A percentile compares a stretch with the other conserved stretches of the same genome.
Conservation (phyloP, 1,139 yeast species). For the Yamadazyma membranifaciens region DNA sequence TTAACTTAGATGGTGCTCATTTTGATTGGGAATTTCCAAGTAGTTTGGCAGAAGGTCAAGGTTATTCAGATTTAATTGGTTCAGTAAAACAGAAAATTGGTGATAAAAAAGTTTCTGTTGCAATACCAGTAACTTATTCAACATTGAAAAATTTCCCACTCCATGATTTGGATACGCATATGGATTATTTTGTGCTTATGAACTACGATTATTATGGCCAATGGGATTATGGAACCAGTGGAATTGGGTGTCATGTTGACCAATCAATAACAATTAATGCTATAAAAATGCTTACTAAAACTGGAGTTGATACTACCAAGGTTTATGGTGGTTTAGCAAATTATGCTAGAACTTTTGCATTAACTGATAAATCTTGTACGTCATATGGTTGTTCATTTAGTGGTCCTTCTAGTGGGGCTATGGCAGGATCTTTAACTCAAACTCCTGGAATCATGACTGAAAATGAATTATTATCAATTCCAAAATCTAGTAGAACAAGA, state of each 20-base stretch:
- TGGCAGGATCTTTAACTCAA: constrained; percentile 7
- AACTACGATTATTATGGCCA: constrained; percentile 18
- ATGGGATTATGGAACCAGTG: constrained; percentile 11
- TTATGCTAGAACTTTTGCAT: constrained; percentile 16
- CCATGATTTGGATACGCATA: constrained; percentile 14
- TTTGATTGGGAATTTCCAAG: constrained; percentile 24
- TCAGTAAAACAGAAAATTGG: constrained; percentile 14
- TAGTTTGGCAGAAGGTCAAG: constrained; percentile 13
- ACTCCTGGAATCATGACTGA: constrained; percentile 16
- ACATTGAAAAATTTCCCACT: constrained; percentile 15
- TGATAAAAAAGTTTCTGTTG: constrained; percentile 19
- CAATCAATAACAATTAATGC: constrained; percentile 9
- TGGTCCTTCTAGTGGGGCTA: constrained; percentile 8
- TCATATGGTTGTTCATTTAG: constrained; percentile 10
- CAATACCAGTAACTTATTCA: constrained; percentile 16
- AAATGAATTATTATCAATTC: constrained; percentile 13
- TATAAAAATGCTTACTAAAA: constrained; percentile 16
- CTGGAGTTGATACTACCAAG: constrained; percentile 19
- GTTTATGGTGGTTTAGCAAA: constrained; percentile 21
- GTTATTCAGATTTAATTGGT: constrained; percentile 14
- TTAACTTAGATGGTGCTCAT: constrained; percentile 21
- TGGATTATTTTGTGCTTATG: constrained; percentile 19
- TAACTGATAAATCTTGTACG: constrained; percentile 8
- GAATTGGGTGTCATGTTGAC: constrained; percentile 17
- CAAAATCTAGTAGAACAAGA: constrained; percentile 11